These are phyloP conservation scores for Camellia japonica DNA, from an alignment of 148 eudicot genomes.

Conservation along the genomic window DNA sequence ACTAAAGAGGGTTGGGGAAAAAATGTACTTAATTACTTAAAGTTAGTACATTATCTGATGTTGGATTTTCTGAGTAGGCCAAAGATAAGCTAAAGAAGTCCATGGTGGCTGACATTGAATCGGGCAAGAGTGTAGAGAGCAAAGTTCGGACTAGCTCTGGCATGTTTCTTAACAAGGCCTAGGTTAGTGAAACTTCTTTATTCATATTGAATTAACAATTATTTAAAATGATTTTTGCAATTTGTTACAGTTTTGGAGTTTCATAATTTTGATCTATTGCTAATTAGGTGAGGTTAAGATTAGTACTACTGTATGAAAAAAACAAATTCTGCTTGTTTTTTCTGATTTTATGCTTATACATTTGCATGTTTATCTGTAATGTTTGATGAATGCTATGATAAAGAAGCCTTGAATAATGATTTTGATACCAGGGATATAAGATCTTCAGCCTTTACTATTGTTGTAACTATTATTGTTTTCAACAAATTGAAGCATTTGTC, in stretches of 20 bases:
- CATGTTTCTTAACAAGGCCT: conserved; percentile 56
- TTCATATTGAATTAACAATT: not conserved
- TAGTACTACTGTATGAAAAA: too few species aligned
- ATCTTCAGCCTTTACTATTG: not conserved
- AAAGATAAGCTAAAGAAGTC: conserved; percentile 63
- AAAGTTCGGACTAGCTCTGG: conserved; percentile 75
- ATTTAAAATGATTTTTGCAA: not conserved
- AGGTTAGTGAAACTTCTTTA: conserved; percentile 40
- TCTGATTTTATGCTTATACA: not conserved
- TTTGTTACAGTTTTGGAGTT: not conserved
- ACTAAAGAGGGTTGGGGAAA: too few species aligned
- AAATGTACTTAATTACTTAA: too few species aligned
- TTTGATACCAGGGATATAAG: not conserved
- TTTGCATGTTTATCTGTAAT: not conserved
- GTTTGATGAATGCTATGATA: not conserved
- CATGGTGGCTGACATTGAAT: conserved; percentile 70
- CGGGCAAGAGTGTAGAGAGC: conserved; percentile 64
- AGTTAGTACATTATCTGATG: not conserved
- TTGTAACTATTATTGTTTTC: not conserved
- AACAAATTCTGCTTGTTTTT: too few species aligned
- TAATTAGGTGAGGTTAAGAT: not conserved
- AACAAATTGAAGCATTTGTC: not conserved
- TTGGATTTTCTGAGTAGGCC: conserved; percentile 32
- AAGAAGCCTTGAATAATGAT: too few species aligned
- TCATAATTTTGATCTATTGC: not conserved